A percentile compares a stretch with the other conserved stretches of the same genome.
phyloP scores from a whole-genome alignment of 805 yeast genomes.

The Wickerhamiella galacta region DNA sequence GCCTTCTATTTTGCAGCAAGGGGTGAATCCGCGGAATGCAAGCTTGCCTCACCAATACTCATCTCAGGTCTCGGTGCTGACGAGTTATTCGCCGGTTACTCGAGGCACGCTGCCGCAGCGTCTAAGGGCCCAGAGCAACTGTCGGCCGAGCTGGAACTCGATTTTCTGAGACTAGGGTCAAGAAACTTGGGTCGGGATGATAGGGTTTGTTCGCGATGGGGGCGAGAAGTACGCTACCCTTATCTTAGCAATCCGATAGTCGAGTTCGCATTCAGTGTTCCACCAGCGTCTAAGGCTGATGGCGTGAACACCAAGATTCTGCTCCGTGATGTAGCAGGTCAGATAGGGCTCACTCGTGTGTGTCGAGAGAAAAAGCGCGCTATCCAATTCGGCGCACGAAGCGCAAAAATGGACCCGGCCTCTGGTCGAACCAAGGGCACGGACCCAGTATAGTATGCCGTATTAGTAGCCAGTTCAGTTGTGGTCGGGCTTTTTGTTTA shows the following conservation, averaged over 20 bases:
- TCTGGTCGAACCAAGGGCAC: constrained; percentile 56
- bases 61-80: constrained; percentile 95
- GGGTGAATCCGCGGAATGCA: constrained; percentile 27
- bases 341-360: constrained; percentile 34
- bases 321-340: constrained; percentile 44
- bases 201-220: constrained; percentile 70
- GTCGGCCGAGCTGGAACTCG: constrained; percentile 44
- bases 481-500: no score
- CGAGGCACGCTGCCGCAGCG: constrained; percentile 42
- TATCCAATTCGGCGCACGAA: constrained; percentile 87
- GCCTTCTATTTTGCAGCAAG: constrained; percentile 87
- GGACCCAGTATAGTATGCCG: no score
- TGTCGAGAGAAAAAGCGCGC: constrained; percentile 75
- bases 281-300: constrained; percentile 27
- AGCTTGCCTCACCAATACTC: constrained; percentile 47
- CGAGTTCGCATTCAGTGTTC: constrained; percentile 18
- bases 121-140: constrained; percentile 29
- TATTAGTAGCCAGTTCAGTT: no score
- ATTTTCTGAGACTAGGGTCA: constrained; percentile 54
- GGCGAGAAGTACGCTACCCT: constrained; percentile 81
- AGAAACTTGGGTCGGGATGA: constrained; percentile 87
- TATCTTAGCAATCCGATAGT: constrained; percentile 54
- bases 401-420: constrained; percentile 83
- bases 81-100: constrained; percentile 91
- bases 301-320: constrained; percentile 26